phyloP scores from a whole-genome alignment of 495 filamentous ascomycete genomes.

The Peziza echinospora region DNA sequence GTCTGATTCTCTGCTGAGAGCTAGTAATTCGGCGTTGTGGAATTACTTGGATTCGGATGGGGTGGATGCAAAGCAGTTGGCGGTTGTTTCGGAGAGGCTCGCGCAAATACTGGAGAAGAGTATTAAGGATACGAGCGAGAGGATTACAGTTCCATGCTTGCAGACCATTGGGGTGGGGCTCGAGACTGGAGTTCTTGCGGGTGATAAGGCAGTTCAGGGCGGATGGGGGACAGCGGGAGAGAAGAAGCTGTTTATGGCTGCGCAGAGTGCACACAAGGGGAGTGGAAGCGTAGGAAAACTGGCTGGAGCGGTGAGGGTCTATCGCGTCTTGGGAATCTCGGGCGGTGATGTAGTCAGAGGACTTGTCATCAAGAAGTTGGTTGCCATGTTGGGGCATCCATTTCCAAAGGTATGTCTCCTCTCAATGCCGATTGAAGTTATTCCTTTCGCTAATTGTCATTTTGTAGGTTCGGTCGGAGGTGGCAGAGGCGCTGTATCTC shows the following conservation, averaged over 20 bases:
- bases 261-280: slow-evolving; percentile 39
- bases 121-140: slow-evolving; percentile 21
- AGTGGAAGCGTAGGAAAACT: slow-evolving; percentile 48
- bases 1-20: slow-evolving; percentile 57
- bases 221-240: slow-evolving; percentile 2
- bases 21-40: slow-evolving; percentile 48
- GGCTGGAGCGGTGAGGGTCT: slow-evolving; percentile 54
- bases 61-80: no score
- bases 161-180: slow-evolving; percentile 57
- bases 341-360: slow-evolving; percentile 1
- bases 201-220: no score
- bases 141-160: slow-evolving; percentile 50
- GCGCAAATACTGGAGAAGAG: no score
- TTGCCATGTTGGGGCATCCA: slow-evolving; percentile 38
- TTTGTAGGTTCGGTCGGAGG: slow-evolving; percentile 28
- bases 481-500: slow-evolving; percentile 25
- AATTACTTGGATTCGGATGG: no score
- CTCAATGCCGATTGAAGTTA: no score
- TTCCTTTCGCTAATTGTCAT: no score
- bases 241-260: slow-evolving; percentile 34
- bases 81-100: no score
- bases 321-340: slow-evolving; percentile 29
- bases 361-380: slow-evolving; percentile 34
- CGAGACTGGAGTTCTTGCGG: slow-evolving; percentile 30
- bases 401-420: no score